phyloP scores from a whole-genome alignment of 2,329 filamentous ascomycete species.

The Pseudodiploospora longispora region DNA sequence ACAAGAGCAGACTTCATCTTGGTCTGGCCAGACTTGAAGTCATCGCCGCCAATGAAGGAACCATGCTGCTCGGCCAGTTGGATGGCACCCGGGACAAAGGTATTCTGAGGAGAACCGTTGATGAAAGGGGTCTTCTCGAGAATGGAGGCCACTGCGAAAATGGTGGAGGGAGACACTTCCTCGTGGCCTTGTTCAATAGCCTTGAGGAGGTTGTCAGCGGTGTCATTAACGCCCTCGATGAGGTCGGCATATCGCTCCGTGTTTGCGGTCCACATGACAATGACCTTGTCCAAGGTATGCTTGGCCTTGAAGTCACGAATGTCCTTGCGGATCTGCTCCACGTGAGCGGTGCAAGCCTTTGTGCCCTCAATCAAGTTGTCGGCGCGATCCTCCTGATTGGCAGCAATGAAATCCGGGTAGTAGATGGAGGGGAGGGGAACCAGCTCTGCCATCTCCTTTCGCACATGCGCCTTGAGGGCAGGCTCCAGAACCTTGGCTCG shows the following conservation, averaged over 20 bases:
- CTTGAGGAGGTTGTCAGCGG: conserved; percentile 84
- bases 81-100: conserved; percentile 89
- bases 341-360: conserved; percentile 79
- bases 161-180: conserved; percentile 89
- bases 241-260: conserved; percentile 94
- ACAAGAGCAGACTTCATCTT: conserved; percentile 99
- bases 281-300: conserved; percentile 85
- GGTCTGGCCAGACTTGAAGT: conserved; percentile 99
- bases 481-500: conserved; percentile 92
- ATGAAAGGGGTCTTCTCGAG: conserved; percentile 89
- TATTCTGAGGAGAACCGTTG: conserved; percentile 99
- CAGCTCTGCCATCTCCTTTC: conserved; percentile 88
- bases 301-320: conserved; percentile 88
- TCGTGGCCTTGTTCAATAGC: conserved; percentile 80
- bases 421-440: conserved; percentile 90
- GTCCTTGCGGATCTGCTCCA: conserved; percentile 87
- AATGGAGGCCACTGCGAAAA: conserved; percentile 93
- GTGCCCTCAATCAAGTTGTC: conserved; percentile 80
- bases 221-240: conserved; percentile 86
- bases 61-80: conserved; percentile 79
- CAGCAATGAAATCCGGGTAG: conserved; percentile 98
- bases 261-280: conserved; percentile 98
- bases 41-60: conserved; percentile 92
- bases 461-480: conserved; percentile 79
- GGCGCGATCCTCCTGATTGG: conserved; percentile 94